phyloP scores from a whole-genome alignment of 257 asterid species.

The Prunella vulgaris region DNA sequence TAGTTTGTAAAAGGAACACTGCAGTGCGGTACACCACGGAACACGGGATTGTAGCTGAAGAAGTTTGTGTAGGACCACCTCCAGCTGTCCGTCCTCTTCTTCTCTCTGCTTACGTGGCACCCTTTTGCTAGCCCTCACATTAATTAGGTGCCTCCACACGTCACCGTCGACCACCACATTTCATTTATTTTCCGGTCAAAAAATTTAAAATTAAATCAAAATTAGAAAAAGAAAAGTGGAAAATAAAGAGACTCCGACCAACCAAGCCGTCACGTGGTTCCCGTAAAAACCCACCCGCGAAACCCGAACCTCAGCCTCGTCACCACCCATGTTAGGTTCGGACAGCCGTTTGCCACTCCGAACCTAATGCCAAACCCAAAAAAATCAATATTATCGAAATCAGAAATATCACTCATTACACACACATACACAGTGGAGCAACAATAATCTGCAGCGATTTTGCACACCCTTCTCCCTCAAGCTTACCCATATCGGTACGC shows the following conservation, averaged over 20 bases:
- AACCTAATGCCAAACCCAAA: not conserved
- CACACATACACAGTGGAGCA: slow-evolving; percentile 6
- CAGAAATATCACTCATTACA: slow-evolving; percentile 13
- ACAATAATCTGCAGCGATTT: slow-evolving; percentile 27
- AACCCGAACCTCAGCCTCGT: slow-evolving; percentile 25
- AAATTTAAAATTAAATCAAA: not conserved
- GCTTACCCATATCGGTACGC: slow-evolving; percentile 18
- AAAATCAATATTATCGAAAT: not conserved
- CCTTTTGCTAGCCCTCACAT: slow-evolving; percentile 17
- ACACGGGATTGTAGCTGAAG: slow-evolving; percentile 3
- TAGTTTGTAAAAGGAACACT: not conserved
- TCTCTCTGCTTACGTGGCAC: slow-evolving; percentile 26
- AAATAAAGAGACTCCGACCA: slow-evolving; percentile 17
- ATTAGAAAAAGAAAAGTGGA: not conserved
- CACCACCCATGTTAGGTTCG: slow-evolving; percentile 47
- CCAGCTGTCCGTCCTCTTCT: slow-evolving; percentile 22
- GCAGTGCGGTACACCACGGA: slow-evolving; percentile 5
- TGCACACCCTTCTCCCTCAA: slow-evolving; percentile 41
- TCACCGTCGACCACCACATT: slow-evolving; percentile 21
- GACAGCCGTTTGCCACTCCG: slow-evolving; percentile 50
- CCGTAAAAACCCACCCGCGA: slow-evolving; percentile 31
- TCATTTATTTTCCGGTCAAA: slow-evolving; percentile 13
- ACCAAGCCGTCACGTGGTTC: slow-evolving; percentile 48
- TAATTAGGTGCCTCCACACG: slow-evolving; percentile 32
- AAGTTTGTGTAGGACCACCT: slow-evolving; percentile 22